Evolutionary conservation across 208 protist species (phyloP), one percentile per base, ranked within the genome.

Genomic region (Angomonas ambiguus): DNA sequence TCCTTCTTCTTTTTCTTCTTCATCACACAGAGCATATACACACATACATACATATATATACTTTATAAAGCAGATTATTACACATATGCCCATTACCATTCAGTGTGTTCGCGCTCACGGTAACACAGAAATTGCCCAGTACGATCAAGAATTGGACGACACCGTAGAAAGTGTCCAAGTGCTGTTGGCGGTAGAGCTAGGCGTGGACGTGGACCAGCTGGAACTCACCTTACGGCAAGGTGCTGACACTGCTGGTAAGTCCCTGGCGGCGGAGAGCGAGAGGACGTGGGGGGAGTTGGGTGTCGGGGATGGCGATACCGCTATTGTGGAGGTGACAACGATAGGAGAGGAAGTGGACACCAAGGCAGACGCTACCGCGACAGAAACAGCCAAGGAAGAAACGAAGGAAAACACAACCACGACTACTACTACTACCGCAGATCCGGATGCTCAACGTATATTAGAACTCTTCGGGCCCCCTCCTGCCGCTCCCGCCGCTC

Each of bases 111-210:
- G 16, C 38, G 38, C 38, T 16, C 16, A 59, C 20, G 53, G 53
- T 5, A 4, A 30, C 28, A 16, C 24, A 35, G 3, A 5, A 2
- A 16, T 59, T 30, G 4, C 4, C 53, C 11, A 45, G 3, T 30
- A 59, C 22, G 28, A 5, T 22, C 22, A 35, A 2, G 53, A 30
- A 16, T 30, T 30, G 24, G 22, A 31, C 2, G 53, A 59, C 11
- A 69, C 32, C 8, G 53, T 70, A 30, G 57, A 75, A 27, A 33
- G 65, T 58, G 18, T 75, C 25, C n/a, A 66, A 22, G 58, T 66
- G 5, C 42, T 70, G 28, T 3, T 70, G 1, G 62, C 64, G 30
- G 28, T 64, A 28, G 55, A 30, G 16, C 27, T 38, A 6, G 30
- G 64, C 5, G n/a, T 64, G 4, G 51, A 65, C 18, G 35, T 64